These are phyloP conservation scores for Coriolopsis trogii DNA, from an alignment of 1,284 basidiomycete species.

Conservation along the genomic window DNA sequence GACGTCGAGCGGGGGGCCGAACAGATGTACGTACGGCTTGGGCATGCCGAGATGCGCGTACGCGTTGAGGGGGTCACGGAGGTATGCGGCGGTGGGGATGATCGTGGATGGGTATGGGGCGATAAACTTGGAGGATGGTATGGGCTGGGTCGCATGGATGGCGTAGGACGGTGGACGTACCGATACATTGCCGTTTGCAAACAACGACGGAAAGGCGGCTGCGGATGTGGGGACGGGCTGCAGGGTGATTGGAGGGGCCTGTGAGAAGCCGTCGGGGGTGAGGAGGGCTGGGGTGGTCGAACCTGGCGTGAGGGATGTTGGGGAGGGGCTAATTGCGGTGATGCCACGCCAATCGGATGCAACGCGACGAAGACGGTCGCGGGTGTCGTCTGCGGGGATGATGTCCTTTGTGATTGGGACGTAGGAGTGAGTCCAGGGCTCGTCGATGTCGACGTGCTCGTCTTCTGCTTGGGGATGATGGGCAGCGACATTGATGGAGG, in stretches of 20 bases:
- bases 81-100: constrained; percentile 62
- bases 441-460: constrained; percentile 53
- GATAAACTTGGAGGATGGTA: constrained; percentile 52
- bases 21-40: constrained; percentile 78
- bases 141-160: constrained; percentile 49
- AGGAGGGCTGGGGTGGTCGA: constrained; percentile 37
- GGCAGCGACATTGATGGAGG: constrained; percentile 34
- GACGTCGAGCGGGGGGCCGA: constrained; percentile 81
- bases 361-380: constrained; percentile 57
- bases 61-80: constrained; percentile 67
- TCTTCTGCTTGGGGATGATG: constrained; percentile 38
- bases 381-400: constrained; percentile 51
- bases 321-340: constrained; percentile 52
- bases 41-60: constrained; percentile 75
- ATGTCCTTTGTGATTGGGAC: constrained; percentile 53
- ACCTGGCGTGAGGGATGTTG: constrained; percentile 34
- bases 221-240: constrained; percentile 39
- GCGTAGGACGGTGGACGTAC: constrained; percentile 55
- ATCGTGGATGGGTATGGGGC: constrained; percentile 61
- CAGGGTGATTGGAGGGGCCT: constrained; percentile 34
- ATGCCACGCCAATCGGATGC: constrained; percentile 71
- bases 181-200: constrained; percentile 39
- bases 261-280: constrained; percentile 31
- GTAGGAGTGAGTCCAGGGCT: constrained; percentile 41
- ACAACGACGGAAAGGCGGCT: constrained; percentile 39